Evolutionary conservation across 805 yeast species (phyloP), one percentile per base, ranked within the genome.

Genomic region (Pichia paraexigua): DNA sequence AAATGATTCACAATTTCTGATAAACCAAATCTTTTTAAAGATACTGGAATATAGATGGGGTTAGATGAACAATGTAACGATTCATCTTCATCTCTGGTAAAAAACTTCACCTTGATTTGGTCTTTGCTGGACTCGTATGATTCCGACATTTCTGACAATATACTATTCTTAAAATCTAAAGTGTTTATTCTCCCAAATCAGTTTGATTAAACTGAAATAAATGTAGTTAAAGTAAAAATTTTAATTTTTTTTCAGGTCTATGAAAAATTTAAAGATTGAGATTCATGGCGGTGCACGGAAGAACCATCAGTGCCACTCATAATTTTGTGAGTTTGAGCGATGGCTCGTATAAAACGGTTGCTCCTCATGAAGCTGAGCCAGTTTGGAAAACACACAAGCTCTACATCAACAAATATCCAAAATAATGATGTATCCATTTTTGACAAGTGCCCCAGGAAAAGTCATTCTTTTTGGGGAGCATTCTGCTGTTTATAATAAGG

Each of bases 381-480:
- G 18, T 35, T n/a, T n/a, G 43, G 2, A 20, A 30, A 27, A 13
- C 15, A 30, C 9, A 17, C 6, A 41, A n/a, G 18, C 7, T 35
- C 7, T 7, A 6, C 3, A 4, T 2, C 20, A n/a, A 35, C 4
- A 35, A 35, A n/a, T 20, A 35, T n/a, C 7, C 17, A 52, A 46
- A 56, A 48, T 61, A 43, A 55, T 57, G 2, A 45, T 50, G 18
- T 62, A 64, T 42, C 86, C 89, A 20, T 88, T 91, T 65, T 68
- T 80, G 47, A 87, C 89, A 2, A 87, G 96, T 49, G 94, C 99
- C 1, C 99, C 99, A 0, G 99, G 99, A 5, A 94, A 94, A 63
- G 96, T 90, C 44, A 94, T 94, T 59, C 75, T 94, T 37, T 94
- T 91, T 66, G 99, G 99, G 22, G 99, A 94, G 64, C 99, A 94